phyloP scores from a whole-genome alignment of 768 basidiomycete species.

The Austroboletus festivus region DNA sequence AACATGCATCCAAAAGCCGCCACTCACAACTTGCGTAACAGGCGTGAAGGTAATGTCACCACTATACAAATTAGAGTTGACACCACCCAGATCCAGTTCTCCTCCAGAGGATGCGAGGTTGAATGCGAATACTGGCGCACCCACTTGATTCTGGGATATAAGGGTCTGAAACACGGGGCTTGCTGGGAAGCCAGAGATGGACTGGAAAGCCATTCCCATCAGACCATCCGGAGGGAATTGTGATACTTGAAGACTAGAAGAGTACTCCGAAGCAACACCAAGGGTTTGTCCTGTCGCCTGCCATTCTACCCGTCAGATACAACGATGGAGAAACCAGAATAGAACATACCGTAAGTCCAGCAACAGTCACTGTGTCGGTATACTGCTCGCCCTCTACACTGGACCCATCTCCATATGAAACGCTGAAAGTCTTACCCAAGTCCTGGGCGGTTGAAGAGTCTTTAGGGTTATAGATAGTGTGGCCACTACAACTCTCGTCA shows the following conservation, averaged over 20 bases:
- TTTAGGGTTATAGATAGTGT: constrained; percentile 32
- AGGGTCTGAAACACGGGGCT: constrained; percentile 42
- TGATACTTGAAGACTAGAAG: not conserved
- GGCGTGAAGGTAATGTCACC: constrained; percentile 40
- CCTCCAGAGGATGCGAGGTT: constrained; percentile 40
- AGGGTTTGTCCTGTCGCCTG: constrained; percentile 15
- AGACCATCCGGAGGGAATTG: constrained; percentile 25
- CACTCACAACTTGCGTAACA: constrained; percentile 6
- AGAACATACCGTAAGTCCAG: constrained; percentile 7
- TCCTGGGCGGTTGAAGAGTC: constrained; percentile 8
- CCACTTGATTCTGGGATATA: constrained; percentile 31
- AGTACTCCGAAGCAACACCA: constrained; percentile 13
- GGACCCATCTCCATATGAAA: not conserved
- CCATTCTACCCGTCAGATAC: too few relatives aligned
- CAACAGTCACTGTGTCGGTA: constrained; percentile 10
- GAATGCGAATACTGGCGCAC: constrained; percentile 42
- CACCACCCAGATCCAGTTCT: constrained; percentile 53
- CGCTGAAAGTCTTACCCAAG: not conserved
- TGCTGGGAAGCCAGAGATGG: constrained; percentile 34
- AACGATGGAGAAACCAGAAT: not conserved
- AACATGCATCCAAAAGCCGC: too few relatives aligned
- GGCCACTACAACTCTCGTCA: constrained; percentile 23
- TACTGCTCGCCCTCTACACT: constrained; percentile 7
- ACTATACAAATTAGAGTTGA: constrained; percentile 40
- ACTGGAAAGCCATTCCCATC: constrained; percentile 41